These are phyloP conservation scores for Debaryomyces coudertii DNA, from an alignment of 1,139 yeast species.

Conservation along the genomic window DNA sequence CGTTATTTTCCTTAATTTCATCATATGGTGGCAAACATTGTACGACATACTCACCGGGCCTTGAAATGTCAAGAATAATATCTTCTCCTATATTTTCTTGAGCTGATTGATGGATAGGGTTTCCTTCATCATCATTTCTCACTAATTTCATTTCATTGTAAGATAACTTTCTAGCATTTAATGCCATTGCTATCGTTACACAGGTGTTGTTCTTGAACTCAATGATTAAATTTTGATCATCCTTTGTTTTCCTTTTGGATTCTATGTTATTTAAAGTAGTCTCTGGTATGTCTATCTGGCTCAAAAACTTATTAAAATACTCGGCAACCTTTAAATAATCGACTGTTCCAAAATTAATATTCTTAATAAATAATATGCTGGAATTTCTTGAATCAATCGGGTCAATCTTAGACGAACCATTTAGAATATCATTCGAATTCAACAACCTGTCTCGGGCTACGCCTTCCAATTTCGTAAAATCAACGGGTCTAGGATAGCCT, in stretches of 20 bases:
- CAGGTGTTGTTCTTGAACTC: constrained; percentile 57
- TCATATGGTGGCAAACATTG: constrained; percentile 29
- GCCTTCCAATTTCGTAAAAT: constrained; percentile 57
- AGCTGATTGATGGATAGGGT: constrained; percentile 11
- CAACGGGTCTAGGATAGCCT: constrained; percentile 64
- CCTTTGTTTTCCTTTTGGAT: constrained; percentile 36
- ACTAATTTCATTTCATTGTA: constrained; percentile 29
- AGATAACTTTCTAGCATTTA: constrained; percentile 41
- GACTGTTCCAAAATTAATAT: constrained; percentile 45
- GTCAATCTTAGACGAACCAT: constrained; percentile 49
- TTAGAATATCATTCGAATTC: constrained; percentile 43
- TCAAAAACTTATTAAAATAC: constrained; percentile 45
- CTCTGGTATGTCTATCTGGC: constrained; percentile 37
- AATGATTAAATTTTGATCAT: constrained; percentile 45
- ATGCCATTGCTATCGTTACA: constrained; percentile 61
- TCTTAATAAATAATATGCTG: constrained; percentile 51
- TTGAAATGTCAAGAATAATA: constrained; percentile 34
- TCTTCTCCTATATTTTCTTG: constrained; percentile 18
- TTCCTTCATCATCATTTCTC: constrained; percentile 20
- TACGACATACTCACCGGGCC: constrained; percentile 70
- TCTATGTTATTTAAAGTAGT: constrained; percentile 35
- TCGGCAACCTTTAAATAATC: constrained; percentile 46
- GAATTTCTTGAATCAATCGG: constrained; percentile 56
- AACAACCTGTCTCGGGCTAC: constrained; percentile 42
- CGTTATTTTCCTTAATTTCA: constrained; percentile 20